These are phyloP conservation scores for Globisporangium spinosum DNA, from an alignment of 352 stramenopile species.

Conservation along the genomic window DNA sequence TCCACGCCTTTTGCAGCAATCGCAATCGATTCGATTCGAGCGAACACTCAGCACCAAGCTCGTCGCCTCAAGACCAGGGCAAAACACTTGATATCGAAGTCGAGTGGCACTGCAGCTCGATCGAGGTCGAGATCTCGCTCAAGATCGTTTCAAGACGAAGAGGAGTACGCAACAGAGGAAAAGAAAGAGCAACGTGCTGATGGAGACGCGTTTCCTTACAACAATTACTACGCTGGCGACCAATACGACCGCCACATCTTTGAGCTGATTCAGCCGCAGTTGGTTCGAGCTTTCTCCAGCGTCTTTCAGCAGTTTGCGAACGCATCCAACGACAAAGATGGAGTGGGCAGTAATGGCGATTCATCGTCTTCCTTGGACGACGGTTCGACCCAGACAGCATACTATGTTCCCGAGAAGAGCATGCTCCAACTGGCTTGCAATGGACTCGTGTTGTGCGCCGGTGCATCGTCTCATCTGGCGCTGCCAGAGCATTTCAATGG, in stretches of 20 bases:
- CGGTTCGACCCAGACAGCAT: constrained; percentile 25
- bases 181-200: constrained; percentile 15
- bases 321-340: constrained; percentile 48
- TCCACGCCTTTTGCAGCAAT: not conserved
- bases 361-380: constrained; percentile 10
- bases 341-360: constrained; percentile 22
- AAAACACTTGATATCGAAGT: not conserved
- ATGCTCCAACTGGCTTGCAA: constrained; percentile 77
- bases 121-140: constrained; percentile 6
- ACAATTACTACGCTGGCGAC: constrained; percentile 21
- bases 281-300: constrained; percentile 57
- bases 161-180: not conserved
- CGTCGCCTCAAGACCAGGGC: not conserved
- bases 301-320: constrained; percentile 75
- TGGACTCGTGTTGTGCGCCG: constrained; percentile 63
- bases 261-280: constrained; percentile 45
- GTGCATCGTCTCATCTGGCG: constrained; percentile 50
- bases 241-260: constrained; percentile 77
- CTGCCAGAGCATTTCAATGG: constrained; percentile 55
- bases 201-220: not conserved
- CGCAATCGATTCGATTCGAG: constrained; percentile 7
- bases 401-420: constrained; percentile 68
- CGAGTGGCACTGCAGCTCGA: not conserved
- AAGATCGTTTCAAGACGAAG: constrained; percentile 4
- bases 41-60: constrained; percentile 10